Evolutionary conservation across 2,329 filamentous ascomycete species (phyloP), one percentile per base, ranked within the genome.

Genomic region (Drechslerella dactyloides): DNA sequence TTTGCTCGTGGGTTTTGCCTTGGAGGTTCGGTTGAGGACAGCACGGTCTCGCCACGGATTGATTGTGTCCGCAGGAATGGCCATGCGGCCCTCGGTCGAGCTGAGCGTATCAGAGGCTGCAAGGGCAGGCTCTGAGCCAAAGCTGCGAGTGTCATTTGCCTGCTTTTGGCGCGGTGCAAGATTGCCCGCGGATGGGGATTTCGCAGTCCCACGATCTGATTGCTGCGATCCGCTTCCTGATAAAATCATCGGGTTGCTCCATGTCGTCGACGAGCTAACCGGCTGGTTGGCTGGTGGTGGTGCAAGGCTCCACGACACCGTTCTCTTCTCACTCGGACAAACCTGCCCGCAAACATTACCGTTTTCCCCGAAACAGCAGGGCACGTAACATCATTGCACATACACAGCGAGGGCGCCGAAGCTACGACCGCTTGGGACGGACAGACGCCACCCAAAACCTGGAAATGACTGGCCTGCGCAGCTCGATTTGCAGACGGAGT

Each of bases 141-240:
- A 44, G 40, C 40, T 44, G 17, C 8, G 44, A 23, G n/a, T 19
- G 17, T 48, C 44, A 48, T 48, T 48, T 48, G 44, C 11, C 44
- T 48, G 17, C 44, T 19, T 44, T 48, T 48, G 44, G 44, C 44
- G 44, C 44, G 44, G 44, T 19, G 44, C 21, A 8, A 48, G 44
- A 48, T 48, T 48, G 13, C 37, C 15, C 37, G 37, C 37, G n/a
- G 37, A 15, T 17, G 5, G n/a, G 37, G 19, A 3, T 19, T 10
- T 17, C 19, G 19, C 8, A 23, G 3, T 19, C n/a, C 19, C n/a
- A 19, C 6, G 5, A 23, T 48, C 44, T 23, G n/a, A 48, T 48
- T 4, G 17, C 17, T 15, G 6, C 19, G 44, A 10, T 48, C 19
- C 44, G 44, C 7, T 23, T 23, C 2, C 44, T 48, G 44, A 48